Conservation (phyloP, 192 early-diverging fungal genomes). For the Bifiguratus adelaidae region DNA sequence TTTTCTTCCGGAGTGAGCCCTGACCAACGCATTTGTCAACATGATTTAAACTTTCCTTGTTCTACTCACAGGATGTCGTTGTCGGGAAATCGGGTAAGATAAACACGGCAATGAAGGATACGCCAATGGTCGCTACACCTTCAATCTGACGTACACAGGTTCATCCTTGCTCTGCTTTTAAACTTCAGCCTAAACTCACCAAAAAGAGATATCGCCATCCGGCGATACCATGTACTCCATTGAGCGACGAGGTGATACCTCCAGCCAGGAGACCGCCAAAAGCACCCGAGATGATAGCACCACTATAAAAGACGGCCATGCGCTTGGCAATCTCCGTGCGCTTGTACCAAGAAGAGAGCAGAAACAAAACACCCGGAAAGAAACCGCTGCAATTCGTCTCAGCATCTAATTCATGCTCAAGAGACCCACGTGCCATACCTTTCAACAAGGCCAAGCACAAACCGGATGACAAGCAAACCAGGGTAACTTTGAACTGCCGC, state of each 20-base stretch:
- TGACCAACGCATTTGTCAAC: too few relatives aligned
- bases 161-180: too few relatives aligned
- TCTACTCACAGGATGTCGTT: background rate
- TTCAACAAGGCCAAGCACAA: slow-evolving; percentile 29
- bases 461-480: slow-evolving; percentile 17
- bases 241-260: slow-evolving; percentile 25
- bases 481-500: slow-evolving; percentile 23
- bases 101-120: background rate
- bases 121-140: background rate
- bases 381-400: slow-evolving; percentile 17
- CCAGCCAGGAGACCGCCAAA: slow-evolving; percentile 44
- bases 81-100: background rate
- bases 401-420: background rate
- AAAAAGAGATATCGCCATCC: slow-evolving; percentile 56
- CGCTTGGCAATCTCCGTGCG: slow-evolving; percentile 18
- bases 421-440: background rate
- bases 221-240: slow-evolving; percentile 19
- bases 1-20: too few relatives aligned
- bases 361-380: slow-evolving; percentile 33
- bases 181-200: too few relatives aligned
- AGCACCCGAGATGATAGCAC: slow-evolving; percentile 25
- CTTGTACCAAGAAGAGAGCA: slow-evolving; percentile 30
- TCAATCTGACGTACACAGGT: too few relatives aligned
- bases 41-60: too few relatives aligned
- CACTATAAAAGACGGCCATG: slow-evolving; percentile 25